Evolutionary conservation across 371 early-diverging fungal genomes (phyloP), one percentile per base, ranked within the genome.

Genomic region (Apophysomyces trapeziformis): DNA sequence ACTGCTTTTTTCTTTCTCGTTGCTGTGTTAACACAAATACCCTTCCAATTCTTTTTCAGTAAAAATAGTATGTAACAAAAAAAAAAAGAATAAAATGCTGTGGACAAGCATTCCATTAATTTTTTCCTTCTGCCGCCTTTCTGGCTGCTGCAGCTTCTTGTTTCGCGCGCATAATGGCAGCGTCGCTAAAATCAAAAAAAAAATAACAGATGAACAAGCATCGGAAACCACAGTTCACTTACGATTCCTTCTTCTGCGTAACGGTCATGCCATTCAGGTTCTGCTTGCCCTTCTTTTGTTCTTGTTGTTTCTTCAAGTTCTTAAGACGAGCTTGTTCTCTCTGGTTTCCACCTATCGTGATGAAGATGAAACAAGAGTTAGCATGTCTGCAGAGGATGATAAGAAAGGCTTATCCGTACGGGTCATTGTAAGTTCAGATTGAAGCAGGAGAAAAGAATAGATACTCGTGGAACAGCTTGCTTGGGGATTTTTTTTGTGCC

Each of bases 91-190:
- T 36, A 58, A 58, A 7, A 47, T 60, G 18, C 56, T 46, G 37
- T 38, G 38, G 18, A 26, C 32, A 41, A 18, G 59, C 60, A 9
- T 39, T 41, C 13, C 54, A 21, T 50, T 50, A 18, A 9, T 50
- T 50, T n/a, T 8, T 63, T 12, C 41, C 67, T 46, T 76, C 77
- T 35, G 67, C 75, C 5, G 68, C 68, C 50, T 78, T 82, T 63
- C 72, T 79, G 9, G 75, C 77, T n/a, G 68, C 71, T 12, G 83
- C 83, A 58, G 82, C 82, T 66, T 80, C 80, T 72, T 85, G 85
- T 64, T 85, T 85, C 59, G 77, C 74, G 63, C 85, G 82, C 85
- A 85, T 83, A 61, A 83, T 83, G 54, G 80, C 86, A 69, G 86
- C 86, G 68, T 86, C 86, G 71, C 86, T 85, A 56, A 2, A 26